Evolutionary conservation across 1,139 yeast species (phyloP).

Genomic region (Debaryomycetaceae sp.): DNA sequence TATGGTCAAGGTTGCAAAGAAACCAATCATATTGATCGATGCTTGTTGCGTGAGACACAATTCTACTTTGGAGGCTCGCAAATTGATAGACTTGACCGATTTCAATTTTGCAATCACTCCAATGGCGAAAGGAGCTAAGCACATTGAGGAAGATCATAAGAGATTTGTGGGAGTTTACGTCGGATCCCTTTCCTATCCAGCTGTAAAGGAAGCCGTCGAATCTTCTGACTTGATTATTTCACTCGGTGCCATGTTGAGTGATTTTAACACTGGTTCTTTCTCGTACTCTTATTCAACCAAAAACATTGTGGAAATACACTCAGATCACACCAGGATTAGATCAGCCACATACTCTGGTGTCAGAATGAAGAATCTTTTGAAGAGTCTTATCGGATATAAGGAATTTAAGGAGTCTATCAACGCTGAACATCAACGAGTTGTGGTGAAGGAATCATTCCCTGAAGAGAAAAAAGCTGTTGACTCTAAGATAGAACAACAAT

Average conservation of each 20-base stretch:
- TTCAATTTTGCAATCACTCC: conserved; percentile 31
- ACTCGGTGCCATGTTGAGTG: conserved; percentile 35
- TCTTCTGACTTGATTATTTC: conserved; percentile 29
- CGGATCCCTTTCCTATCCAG: conserved; percentile 30
- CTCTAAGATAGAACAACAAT: conserved; percentile 26
- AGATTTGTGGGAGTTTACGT: conserved; percentile 31
- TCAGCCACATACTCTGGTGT: conserved; percentile 33
- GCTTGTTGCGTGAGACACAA: conserved; percentile 37
- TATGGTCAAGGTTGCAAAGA: conserved; percentile 23
- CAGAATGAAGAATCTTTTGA: conserved; percentile 33
- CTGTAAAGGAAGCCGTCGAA: conserved; percentile 28
- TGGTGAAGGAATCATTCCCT: conserved; percentile 14
- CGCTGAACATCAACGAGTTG: conserved; percentile 13
- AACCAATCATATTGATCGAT: conserved; percentile 34
- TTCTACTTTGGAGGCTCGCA: conserved; percentile 26
- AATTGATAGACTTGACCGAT: conserved; percentile 27
- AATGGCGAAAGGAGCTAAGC: conserved; percentile 31
- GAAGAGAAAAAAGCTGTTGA: conserved; percentile 8
- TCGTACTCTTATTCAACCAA: conserved; percentile 35
- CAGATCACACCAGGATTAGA: conserved; percentile 34
- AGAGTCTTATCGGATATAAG: conserved; percentile 12
- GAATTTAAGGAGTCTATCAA: conserved; percentile 12
- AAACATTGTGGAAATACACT: conserved; percentile 39
- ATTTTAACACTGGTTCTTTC: conserved; percentile 40
- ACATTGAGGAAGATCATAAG: conserved; percentile 24